A percentile compares a stretch with the other conserved stretches of the same genome.
phyloP scores from a whole-genome alignment of 1,139 yeast genomes.

The Geotrichum reessii region DNA sequence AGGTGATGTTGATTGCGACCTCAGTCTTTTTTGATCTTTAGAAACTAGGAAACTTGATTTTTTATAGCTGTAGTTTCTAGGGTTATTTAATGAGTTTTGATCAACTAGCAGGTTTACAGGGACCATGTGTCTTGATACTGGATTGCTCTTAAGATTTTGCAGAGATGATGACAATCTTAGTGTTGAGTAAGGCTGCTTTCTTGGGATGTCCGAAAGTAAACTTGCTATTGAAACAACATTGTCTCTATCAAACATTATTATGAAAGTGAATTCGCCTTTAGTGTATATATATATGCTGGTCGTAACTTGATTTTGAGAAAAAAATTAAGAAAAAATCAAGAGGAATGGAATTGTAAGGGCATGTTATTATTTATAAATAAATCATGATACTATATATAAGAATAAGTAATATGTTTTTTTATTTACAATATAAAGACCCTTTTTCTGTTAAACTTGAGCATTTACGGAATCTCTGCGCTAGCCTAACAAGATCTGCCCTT shows the following conservation, averaged over 20 bases:
- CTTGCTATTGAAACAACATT: neutral
- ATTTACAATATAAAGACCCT: neutral
- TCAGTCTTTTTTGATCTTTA: neutral
- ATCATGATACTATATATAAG: neutral
- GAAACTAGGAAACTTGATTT: neutral
- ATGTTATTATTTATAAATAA: neutral
- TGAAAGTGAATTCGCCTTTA: neutral
- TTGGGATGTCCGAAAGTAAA: neutral
- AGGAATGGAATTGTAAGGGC: neutral
- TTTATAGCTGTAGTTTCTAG: neutral
- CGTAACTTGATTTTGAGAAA: neutral
- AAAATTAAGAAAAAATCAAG: neutral
- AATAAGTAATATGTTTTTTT: neutral
- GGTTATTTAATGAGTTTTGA: neutral
- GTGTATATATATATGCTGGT: neutral
- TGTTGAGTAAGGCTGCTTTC: neutral
- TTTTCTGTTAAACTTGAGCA: neutral
- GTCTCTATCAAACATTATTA: neutral
- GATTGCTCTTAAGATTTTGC: neutral
- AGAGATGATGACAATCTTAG: neutral
- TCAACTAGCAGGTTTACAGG: constrained; percentile 4
- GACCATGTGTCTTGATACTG: neutral
- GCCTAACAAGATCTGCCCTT: neutral
- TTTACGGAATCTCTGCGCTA: neutral
- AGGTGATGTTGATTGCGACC: constrained; percentile 2